Base-by-base conservation (phyloP, 495 filamentous ascomycete genomes). In the Beverwykella pulmonaria region DNA sequence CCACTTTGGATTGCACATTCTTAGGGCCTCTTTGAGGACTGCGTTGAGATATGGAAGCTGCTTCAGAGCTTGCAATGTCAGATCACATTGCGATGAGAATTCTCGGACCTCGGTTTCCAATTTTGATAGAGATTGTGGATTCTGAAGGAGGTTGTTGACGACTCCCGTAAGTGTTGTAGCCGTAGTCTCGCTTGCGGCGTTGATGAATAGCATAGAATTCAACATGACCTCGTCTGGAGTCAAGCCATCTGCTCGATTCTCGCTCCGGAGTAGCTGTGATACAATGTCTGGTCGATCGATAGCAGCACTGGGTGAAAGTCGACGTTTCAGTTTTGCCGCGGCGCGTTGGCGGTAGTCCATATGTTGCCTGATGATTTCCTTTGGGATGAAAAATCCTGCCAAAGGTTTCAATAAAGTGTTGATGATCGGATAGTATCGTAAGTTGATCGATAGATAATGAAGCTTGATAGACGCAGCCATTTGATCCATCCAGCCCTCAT, bases 211-310 rank as follows among this genome's bases (percentile, higher is more conserved):
- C 61, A 56, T 56, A 36, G 14, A 64, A 23, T 46, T 64, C 29
- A 50, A 25, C 25, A 30, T 29, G 32, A 68, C 47, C 44, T 62
- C 59, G 22, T 62, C 59, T 17, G 59, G 34, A 62, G 59, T 62
- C 30, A 62, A 17, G 34, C 50, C 32, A 64, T 66, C 47, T 71
- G 64, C 46, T 75, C 63, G 20, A 75, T 63, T 29, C 22, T 62
- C 58, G 29, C 49, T 62, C 32, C 48, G 26, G 20, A 62, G 59
- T 17, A 79, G 72, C 58, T 79, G 75, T 0, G 74, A 79, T 53
- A 78, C 76, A 57, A 75, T 67, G 44, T 74, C 69, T 20, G 61
- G 62, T 44, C 67, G 49, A 23, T 58, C 61, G 19, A 26, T 36
- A 22, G 41, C 27, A 36, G 58, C 14, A 14, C n/a, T 36, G 20